phyloP scores from a whole-genome alignment of 1,139 yeast species.

The Trichomonascaceae sp. region DNA sequence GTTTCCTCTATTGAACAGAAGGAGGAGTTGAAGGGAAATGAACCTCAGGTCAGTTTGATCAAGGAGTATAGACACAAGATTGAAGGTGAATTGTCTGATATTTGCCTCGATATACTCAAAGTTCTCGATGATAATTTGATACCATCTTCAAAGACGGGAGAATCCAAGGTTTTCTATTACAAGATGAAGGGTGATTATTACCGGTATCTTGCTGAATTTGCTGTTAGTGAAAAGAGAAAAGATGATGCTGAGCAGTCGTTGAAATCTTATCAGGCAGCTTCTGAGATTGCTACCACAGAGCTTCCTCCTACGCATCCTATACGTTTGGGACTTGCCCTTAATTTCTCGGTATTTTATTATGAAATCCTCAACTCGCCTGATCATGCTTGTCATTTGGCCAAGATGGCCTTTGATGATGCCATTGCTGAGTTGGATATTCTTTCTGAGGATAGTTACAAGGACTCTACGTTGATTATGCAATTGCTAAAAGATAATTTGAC shows the following conservation, averaged over 20 bases:
- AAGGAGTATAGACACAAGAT: slow-evolving; percentile 94
- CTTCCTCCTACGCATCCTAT: slow-evolving; percentile 98
- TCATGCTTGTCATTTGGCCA: slow-evolving; percentile 97
- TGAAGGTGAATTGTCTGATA: slow-evolving; percentile 86
- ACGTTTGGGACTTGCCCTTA: slow-evolving; percentile 94
- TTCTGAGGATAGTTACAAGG: slow-evolving; percentile 97
- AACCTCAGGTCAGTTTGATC: slow-evolving; percentile 79
- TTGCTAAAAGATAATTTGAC: slow-evolving; percentile 96
- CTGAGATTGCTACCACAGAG: slow-evolving; percentile 94
- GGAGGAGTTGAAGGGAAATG: slow-evolving; percentile 94
- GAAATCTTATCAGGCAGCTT: slow-evolving; percentile 91
- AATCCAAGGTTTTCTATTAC: slow-evolving; percentile 95
- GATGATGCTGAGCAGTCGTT: slow-evolving; percentile 88
- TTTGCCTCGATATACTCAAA: slow-evolving; percentile 87
- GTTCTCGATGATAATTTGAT: slow-evolving; percentile 87
- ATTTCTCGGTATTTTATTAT: slow-evolving; percentile 96
- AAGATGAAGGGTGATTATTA: slow-evolving; percentile 99
- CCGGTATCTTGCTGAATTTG: slow-evolving; percentile 97
- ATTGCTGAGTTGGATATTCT: slow-evolving; percentile 97
- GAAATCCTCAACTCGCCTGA: slow-evolving; percentile 97
- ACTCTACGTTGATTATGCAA: slow-evolving; percentile 97
- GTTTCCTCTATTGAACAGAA: slow-evolving; percentile 96
- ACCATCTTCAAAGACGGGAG: slow-evolving; percentile 92
- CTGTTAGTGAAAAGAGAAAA: slow-evolving; percentile 84
- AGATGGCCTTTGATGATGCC: slow-evolving; percentile 98